Evolutionary conservation across 2,329 filamentous ascomycete genomes (phyloP), one percentile per base, ranked within the genome.

Genomic region (Xylariaceae sp.): DNA sequence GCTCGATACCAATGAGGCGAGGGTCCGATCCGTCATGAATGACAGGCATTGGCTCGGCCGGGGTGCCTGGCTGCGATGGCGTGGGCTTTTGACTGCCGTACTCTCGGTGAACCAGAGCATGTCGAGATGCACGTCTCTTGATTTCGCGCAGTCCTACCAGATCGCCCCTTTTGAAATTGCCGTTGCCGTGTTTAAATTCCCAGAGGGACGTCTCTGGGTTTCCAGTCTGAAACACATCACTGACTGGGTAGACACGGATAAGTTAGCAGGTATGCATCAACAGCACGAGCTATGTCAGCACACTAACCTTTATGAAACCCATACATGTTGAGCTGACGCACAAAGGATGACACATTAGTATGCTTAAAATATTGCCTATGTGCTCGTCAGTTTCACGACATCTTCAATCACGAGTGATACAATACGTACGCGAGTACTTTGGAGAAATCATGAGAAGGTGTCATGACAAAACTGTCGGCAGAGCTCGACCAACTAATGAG

Each of bases 381-480:
- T 66, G 53, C 62, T 49, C 11, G 61, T 71, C 53, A 71, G 63
- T 60, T 49, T 59, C 56, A 55, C 66, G 66, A 51, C 47, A 39
- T 51, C 41, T 41, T 45, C 45, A 10, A 57, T 44, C 30, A 55
- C 13, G 18, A n/a, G 49, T 11, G 15, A 37, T 30, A 55, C 15
- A 51, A 44, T 34, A 75, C 71, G 30, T 84, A 97, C 93, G 94
- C 91, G 71, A 99, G 81, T 56, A 97, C 94, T 82, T 97, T 97
- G 65, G 93, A 96, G 73, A 99, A 99, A 73, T 97, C 94, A 70
- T 90, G 90, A 7, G 92, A 96, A 13, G 94, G 94, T 18, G 92
- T 96, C 91, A 99, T 97, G 71, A 99, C 92, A 73, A 99, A 99
- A 76, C 94, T 97, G 74, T 99, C 94, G 61, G 92, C 92, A 54